Percentiles rank a stretch among this genome's conserved stretches.
Conservation (phyloP, 352 stramenopile genomes). For the Globisporangium nagaii region DNA sequence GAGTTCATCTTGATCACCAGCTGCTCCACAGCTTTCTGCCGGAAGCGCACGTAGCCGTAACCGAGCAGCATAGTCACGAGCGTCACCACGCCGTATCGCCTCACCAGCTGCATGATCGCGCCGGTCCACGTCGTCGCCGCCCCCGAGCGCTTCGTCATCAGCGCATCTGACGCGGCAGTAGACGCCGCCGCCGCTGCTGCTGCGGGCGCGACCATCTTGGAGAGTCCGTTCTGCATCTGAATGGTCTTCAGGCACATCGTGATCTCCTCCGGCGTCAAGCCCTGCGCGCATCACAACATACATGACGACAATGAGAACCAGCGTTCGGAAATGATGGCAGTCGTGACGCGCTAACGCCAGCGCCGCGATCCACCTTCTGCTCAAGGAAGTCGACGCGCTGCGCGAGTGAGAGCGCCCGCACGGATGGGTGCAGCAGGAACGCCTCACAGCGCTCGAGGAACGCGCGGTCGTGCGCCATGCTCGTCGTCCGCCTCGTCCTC, state of each 20-base stretch:
- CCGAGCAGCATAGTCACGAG: slow-evolving; percentile 27
- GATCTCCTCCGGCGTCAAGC: slow-evolving; percentile 59
- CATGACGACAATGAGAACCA: not conserved
- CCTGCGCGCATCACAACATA: slow-evolving; percentile 10
- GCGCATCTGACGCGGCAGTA: not conserved
- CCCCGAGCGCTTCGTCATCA: not conserved
- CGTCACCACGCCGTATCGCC: slow-evolving; percentile 26
- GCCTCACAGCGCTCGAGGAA: slow-evolving; percentile 60
- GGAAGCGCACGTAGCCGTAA: slow-evolving; percentile 27
- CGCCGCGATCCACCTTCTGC: slow-evolving; percentile 31
- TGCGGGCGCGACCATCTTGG: slow-evolving; percentile 21
- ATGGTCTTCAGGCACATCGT: slow-evolving; percentile 52
- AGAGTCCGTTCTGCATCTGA: slow-evolving; percentile 50
- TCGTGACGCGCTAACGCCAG: not conserved
- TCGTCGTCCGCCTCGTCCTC: not conserved
- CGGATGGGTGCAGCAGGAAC: slow-evolving; percentile 61
- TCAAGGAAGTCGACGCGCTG: slow-evolving; percentile 74
- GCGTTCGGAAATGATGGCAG: not conserved
- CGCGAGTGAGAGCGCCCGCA: slow-evolving; percentile 56
- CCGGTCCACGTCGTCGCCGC: slow-evolving; percentile 10
- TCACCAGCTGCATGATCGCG: slow-evolving; percentile 15
- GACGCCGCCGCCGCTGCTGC: not conserved
- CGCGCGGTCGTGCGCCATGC: slow-evolving; percentile 22
- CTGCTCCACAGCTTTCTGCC: slow-evolving; percentile 20
- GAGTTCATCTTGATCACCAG: slow-evolving; percentile 17